Conservation (phyloP, 2,329 filamentous ascomycete species). For the Harringtonia lauricola region DNA sequence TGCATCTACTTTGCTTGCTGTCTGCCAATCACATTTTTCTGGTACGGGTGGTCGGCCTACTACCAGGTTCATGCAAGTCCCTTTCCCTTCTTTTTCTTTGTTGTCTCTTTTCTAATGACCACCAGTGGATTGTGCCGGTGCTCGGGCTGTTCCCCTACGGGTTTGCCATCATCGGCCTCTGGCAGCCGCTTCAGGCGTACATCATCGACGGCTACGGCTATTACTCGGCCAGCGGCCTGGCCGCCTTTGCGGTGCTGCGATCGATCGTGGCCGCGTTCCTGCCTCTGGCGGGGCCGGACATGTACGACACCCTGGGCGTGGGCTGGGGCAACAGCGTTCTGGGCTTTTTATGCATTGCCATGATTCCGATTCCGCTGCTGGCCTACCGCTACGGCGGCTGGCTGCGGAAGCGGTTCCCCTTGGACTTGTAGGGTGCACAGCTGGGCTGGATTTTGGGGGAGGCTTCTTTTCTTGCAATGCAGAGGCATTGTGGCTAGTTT, state of each 20-base stretch:
- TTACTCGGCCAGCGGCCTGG: slow-evolving; percentile 48
- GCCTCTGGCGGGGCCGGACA: slow-evolving; percentile 41
- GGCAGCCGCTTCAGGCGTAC: slow-evolving; percentile 31
- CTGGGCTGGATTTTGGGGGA: too few relatives aligned
- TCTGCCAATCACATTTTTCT: slow-evolving; percentile 26
- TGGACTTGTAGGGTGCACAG: not conserved
- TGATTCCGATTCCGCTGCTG: slow-evolving; percentile 39
- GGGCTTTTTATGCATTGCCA: slow-evolving; percentile 34
- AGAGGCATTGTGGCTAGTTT: too few relatives aligned
- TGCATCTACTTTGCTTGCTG: slow-evolving; percentile 19
- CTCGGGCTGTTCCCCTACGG: slow-evolving; percentile 19
- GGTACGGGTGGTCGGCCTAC: slow-evolving; percentile 25
- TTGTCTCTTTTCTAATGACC: not conserved
- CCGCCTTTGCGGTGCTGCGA: slow-evolving; percentile 48
- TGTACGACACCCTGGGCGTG: slow-evolving; percentile 45
- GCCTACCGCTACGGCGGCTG: slow-evolving; percentile 40
- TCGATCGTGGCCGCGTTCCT: slow-evolving; percentile 43
- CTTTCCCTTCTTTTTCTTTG: not conserved
- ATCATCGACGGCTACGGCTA: slow-evolving; percentile 47
- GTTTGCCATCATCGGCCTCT: slow-evolving; percentile 20
- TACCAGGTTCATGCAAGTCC: slow-evolving; percentile 10
- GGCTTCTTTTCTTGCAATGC: too few relatives aligned
- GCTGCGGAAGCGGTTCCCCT: slow-evolving; percentile 6
- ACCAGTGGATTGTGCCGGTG: slow-evolving; percentile 8
- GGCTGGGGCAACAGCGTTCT: slow-evolving; percentile 28